Evolutionary conservation across 2,329 filamentous ascomycete genomes (phyloP), one percentile per base, ranked within the genome.

Genomic region (Fusarium graminum): DNA sequence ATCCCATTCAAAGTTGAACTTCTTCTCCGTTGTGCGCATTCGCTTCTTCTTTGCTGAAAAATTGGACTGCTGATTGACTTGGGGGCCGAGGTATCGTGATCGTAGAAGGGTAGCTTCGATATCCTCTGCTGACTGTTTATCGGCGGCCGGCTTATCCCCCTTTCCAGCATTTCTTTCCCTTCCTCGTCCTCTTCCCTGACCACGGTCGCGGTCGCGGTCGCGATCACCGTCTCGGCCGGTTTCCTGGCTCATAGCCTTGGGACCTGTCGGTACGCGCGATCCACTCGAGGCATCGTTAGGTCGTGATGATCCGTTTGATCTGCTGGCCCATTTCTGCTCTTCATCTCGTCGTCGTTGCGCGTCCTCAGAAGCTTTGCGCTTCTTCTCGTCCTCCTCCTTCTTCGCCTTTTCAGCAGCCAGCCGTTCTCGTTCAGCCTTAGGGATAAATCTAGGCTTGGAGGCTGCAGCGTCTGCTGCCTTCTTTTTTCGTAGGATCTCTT

Each of bases 1-100:
- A 71, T 97, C 96, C 95, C 95, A 99, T 72, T 97, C 95, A 73
- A 99, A 99, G 74, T 97, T 99, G 82, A 99, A 99, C 77, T 99
- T 98, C 79, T 94, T 93, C 74, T 97, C 94, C 2, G 92, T 95
- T 2, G 93, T 97, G 63, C 94, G 86, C 81, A 92, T 91, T 56
- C 94, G 87, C 83, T 98, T 98, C 85, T 98, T 99, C 81, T 95
- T 92, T 2, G 94, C 94, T 0, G 93, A 97, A 75, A 98, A 97
- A 36, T 87, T 97, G 6, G 91, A 94, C 56, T 84, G 85, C 66
- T 90, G 87, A 68, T 95, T 96, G 51, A 92, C 88, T 67, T 97
- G 92, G 1, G 92, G 91, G 4, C 95, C 95, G 86, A 98, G 94
- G 75, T 99, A 99, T 63, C 93, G 85, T 70, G 92, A 88, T 60